Conservation (phyloP, 805 yeast genomes). For the Saccharomycopsis fodiens region DNA sequence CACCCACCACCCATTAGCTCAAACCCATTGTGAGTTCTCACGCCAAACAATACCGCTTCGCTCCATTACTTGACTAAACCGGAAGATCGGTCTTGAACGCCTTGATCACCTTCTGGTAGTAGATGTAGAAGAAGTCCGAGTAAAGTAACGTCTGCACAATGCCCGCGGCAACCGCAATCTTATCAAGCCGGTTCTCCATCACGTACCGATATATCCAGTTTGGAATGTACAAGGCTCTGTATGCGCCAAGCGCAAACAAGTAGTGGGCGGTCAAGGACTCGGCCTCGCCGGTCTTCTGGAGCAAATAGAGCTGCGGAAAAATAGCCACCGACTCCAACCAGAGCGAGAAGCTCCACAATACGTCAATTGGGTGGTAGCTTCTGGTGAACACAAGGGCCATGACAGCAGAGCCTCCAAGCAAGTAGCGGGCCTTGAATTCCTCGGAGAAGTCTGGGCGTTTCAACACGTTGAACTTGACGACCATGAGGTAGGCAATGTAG, state of each 20-base stretch:
- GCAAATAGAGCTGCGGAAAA: conserved; percentile 84
- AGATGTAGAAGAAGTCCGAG: conserved; percentile 92
- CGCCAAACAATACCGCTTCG: background rate
- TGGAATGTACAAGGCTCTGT: conserved; percentile 84
- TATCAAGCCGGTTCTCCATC: conserved; percentile 55
- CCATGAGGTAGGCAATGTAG: conserved; percentile 70
- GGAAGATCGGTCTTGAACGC: conserved; percentile 76
- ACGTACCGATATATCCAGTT: conserved; percentile 90
- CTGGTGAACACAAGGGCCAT: conserved; percentile 58
- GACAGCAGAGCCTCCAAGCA: conserved; percentile 55
- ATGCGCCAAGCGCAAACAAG: conserved; percentile 86
- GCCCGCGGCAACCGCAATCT: conserved; percentile 70
- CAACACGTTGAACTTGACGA: conserved; percentile 44
- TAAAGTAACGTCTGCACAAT: conserved; percentile 78
- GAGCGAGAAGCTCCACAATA: conserved; percentile 80
- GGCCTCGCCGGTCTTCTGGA: conserved; percentile 85
- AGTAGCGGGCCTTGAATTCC: conserved; percentile 65
- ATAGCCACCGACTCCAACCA: conserved; percentile 94
- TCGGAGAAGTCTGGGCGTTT: conserved; percentile 48
- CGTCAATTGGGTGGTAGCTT: conserved; percentile 52
- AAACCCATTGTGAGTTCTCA: background rate
- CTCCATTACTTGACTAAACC: conserved; percentile 23
- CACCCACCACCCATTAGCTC: too few relatives aligned
- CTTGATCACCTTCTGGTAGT: conserved; percentile 73
- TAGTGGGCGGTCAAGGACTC: conserved; percentile 85